These are phyloP conservation scores for Eimeria praecox DNA, from an alignment of 169 alveolate genomes.

Conservation along the genomic window DNA sequence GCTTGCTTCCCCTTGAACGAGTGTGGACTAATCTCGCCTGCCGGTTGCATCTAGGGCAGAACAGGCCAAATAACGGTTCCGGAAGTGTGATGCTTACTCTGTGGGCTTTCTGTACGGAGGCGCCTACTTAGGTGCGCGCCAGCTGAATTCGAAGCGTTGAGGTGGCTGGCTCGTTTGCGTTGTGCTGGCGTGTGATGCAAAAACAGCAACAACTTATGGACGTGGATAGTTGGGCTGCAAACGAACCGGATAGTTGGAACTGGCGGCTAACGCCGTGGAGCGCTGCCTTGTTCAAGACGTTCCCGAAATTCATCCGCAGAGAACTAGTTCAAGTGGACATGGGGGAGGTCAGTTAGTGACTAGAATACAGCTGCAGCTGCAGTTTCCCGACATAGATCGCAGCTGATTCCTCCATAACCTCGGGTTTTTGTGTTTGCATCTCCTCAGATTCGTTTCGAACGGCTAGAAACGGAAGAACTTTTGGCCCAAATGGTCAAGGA, in stretches of 20 bases:
- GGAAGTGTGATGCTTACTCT: neutral
- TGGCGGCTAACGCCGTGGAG: slow-evolving; percentile 96
- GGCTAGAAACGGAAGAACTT: slow-evolving; percentile 97
- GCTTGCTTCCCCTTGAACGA: neutral
- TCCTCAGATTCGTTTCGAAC: slow-evolving; percentile 82
- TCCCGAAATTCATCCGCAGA: slow-evolving; percentile 96
- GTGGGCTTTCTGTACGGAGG: neutral
- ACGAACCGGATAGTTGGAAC: slow-evolving; percentile 84
- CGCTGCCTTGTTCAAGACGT: slow-evolving; percentile 93
- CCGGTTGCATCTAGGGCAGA: neutral
- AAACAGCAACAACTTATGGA: slow-evolving; percentile 79
- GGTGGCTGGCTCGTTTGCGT: neutral
- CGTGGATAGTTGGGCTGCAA: slow-evolving; percentile 58
- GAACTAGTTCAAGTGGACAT: slow-evolving; percentile 93
- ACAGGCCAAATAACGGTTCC: neutral
- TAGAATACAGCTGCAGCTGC: neutral
- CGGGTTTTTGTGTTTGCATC: neutral
- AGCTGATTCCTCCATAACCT: neutral
- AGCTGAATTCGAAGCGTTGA: neutral
- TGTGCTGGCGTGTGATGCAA: neutral
- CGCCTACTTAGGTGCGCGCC: neutral
- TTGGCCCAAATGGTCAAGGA: slow-evolving; percentile 96
- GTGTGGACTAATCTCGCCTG: neutral
- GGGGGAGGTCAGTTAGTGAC: slow-evolving; percentile 65
- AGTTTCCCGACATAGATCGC: neutral